Evolutionary conservation across 768 basidiomycete genomes (phyloP), one percentile per base, ranked within the genome.

Genomic region (Postia placenta): DNA sequence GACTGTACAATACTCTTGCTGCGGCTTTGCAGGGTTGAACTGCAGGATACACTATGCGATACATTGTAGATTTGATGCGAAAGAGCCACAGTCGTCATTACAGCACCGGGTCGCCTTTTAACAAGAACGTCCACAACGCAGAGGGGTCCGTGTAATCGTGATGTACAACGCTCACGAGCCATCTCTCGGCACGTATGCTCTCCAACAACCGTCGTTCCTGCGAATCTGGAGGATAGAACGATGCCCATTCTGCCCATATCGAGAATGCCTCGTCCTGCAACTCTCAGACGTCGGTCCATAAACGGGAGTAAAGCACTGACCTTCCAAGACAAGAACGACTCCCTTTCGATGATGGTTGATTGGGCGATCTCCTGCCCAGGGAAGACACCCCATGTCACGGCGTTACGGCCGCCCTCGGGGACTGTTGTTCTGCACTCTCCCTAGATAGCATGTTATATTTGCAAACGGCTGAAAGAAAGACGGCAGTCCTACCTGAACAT

Each of bases 311-410:
- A 1, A 25, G 12, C 36, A 57, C 76, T 43, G 40, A 93, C 95
- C 85, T 94, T 97, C 96, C 96, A 99, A 0, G 92, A 85, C 28
- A 90, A 68, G 74, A 99, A 99, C 12, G 92, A 95, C 61, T 92
- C 87, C 43, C 80, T 80, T 62, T 97, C 96, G 28, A 99, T 98
- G 56, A 98, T 92, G 0, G 96, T 99, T 4, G 95, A 90, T 60
- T 97, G 95, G 1, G 85, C 80, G 40, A 99, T 86, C 67, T 99
- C 96, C 62, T 96, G 89, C 0, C 92, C 96, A 0, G 93, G 91
- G 65, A 99, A 99, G 5, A 98, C 85, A 48, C 94, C 96, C 96
- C 96, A 99, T 1, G 96, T 99, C 5, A 99, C 96, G 0, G 93
- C 94, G 65, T 97, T 97, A 48, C 89, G 79, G 12, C 81, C 86